Conservation (phyloP, 2,329 filamentous ascomycete species). For the Trichophyton schoenleinii region DNA sequence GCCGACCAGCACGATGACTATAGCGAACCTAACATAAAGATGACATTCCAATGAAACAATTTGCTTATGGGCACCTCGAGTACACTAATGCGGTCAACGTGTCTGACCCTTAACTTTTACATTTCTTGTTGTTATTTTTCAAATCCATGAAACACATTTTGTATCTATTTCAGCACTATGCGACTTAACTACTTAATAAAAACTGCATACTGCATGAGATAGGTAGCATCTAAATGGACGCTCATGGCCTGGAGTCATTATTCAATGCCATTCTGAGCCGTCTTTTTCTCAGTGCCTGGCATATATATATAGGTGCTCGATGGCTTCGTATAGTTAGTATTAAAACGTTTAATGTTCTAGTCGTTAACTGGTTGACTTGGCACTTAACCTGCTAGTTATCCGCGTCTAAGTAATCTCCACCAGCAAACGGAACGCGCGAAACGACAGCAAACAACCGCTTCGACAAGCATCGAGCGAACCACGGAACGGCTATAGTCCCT, state of each 20-base stretch:
- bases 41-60: slow-evolving; percentile 51
- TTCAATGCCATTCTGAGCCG: no score
- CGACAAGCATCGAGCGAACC: neutral
- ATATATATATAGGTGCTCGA: neutral
- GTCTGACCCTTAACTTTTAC: neutral
- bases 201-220: neutral
- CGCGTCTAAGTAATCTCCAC: neutral
- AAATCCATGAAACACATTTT: neutral
- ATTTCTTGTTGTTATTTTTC: neutral
- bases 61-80: neutral
- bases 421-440: neutral
- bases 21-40: slow-evolving; percentile 60
- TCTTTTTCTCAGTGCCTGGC: no score
- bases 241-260: no score
- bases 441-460: neutral
- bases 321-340: neutral
- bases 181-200: neutral
- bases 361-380: neutral
- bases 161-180: neutral
- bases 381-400: neutral
- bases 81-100: neutral
- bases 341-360: neutral
- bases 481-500: neutral
- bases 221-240: no score
- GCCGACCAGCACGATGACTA: slow-evolving; percentile 55